A percentile compares a stretch with the other conserved stretches of the same genome.
Conservation (phyloP, 345 rosid species). For the Acer yangbiense region DNA sequence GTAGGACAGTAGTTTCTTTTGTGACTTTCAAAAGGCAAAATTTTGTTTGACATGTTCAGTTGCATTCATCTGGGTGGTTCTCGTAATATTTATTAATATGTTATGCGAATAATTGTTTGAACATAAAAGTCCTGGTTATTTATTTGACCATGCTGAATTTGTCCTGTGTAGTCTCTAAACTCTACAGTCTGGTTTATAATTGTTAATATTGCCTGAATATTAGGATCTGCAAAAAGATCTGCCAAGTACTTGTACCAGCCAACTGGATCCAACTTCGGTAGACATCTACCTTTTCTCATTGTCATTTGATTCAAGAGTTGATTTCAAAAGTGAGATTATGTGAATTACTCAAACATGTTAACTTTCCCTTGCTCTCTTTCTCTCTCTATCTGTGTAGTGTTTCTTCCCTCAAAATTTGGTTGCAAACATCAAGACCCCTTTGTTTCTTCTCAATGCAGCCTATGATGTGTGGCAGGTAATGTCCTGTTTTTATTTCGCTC, state of each 20-base stretch:
- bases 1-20: background rate
- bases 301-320: background rate
- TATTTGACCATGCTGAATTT: background rate
- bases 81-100: background rate
- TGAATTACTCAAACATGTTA: background rate
- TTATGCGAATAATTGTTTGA: background rate
- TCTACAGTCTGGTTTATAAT: constrained; percentile 1
- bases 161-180: background rate
- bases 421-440: constrained; percentile 64
- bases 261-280: constrained; percentile 84
- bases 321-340: constrained; percentile 2
- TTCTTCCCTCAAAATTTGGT: constrained; percentile 86
- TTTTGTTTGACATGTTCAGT: background rate
- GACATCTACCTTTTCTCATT: constrained; percentile 18
- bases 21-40: background rate
- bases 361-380: constrained; percentile 16
- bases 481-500: background rate
- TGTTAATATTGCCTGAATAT: constrained; percentile 14
- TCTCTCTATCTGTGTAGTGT: constrained; percentile 47
- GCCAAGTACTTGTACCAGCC: constrained; percentile 69
- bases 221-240: constrained; percentile 70
- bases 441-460: constrained; percentile 81
- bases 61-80: background rate
- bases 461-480: constrained; percentile 89
- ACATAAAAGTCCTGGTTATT: background rate